Base-by-base conservation (phyloP, 164 flowering plant species). In the Taxillus chinensis region DNA sequence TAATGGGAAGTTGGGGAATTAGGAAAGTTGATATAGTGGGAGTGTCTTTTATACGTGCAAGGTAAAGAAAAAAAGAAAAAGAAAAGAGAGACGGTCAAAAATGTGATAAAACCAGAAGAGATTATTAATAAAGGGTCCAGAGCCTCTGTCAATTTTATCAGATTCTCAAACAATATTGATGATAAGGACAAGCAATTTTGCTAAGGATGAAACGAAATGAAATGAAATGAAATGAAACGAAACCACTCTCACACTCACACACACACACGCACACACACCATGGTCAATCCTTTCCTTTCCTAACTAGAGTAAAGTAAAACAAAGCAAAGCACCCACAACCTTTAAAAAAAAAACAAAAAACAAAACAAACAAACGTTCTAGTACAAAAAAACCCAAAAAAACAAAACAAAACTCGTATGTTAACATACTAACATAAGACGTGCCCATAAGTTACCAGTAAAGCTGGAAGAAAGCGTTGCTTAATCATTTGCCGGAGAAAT, bases 71-170 rank as follows among this genome's bases (percentile, higher is more conserved):
- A 61, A 60, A n/a, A n/a, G n/a, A n/a, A n/a, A 42, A 37, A 15
- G 27, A 41, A 51, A 39, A 61, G n/a, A 60, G 12, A 65, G 60
- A 60, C 45, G 8, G 63, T 42, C 48, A 60, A 64, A 27, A 78
- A 57, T 51, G 68, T 53, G 37, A 68, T 40, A 63, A 67, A 75
- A 68, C 61, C 63, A 66, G 67, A 71, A 68, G 69, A 66, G 46
- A 48, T 7, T 11, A 48, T 2, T 4, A 48, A 66, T 46, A 60
- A 69, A 45, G 55, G 38, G 66, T 48, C 63, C 62, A 62, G 60
- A 71, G 61, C 54, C 62, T 13, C 40, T 66, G 73, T 76, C 75
- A 62, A 65, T 70, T 79, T 74, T 68, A 69, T 74, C 80, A 71
- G 70, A 73, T 67, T 68, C 74, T 9, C 42, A 60, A 66, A 67